Percentiles rank a stretch among this genome's conserved stretches.
Conservation (phyloP, 306 rosid genomes). For the Geum urbanum region DNA sequence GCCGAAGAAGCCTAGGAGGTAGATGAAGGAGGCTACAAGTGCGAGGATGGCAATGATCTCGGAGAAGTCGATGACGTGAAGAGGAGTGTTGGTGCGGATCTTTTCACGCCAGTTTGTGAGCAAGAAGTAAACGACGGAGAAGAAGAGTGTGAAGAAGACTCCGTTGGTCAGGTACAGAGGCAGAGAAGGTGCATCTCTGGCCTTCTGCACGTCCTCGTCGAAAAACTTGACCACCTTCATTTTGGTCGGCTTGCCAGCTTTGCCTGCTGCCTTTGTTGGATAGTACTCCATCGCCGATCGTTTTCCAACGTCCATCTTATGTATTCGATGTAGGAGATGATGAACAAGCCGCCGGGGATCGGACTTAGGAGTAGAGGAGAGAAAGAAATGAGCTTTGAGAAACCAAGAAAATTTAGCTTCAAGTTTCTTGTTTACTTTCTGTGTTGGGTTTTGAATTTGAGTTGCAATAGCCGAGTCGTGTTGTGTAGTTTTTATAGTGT, state of each 20-base stretch:
- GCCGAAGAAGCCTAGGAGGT: constrained; percentile 80
- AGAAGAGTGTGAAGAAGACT: constrained; percentile 57
- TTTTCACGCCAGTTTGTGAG: constrained; percentile 82
- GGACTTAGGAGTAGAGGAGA: constrained; percentile 15
- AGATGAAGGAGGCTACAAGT: constrained; percentile 59
- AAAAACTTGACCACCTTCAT: constrained; percentile 9
- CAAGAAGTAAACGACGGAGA: constrained; percentile 74
- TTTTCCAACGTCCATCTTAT: constrained; percentile 60
- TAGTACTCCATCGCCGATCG: constrained; percentile 25
- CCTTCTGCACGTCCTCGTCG: constrained; percentile 22
- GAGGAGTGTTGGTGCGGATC: constrained; percentile 78
- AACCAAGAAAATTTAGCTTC: neutral
- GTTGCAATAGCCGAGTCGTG: neutral
- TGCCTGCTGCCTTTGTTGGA: neutral
- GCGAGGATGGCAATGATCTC: constrained; percentile 57
- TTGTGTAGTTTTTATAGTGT: neutral
- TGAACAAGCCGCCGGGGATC: constrained; percentile 23
- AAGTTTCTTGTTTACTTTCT: neutral
- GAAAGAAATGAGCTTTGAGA: neutral
- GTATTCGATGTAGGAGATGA: neutral
- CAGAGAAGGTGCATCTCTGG: constrained; percentile 31
- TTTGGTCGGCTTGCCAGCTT: constrained; percentile 6
- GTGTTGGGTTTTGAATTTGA: constrained; percentile 6
- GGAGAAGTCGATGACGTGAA: constrained; percentile 56
- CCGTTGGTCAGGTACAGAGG: constrained; percentile 59